phyloP scores from a whole-genome alignment of 805 yeast species.

The Kuraishia piskuri region DNA sequence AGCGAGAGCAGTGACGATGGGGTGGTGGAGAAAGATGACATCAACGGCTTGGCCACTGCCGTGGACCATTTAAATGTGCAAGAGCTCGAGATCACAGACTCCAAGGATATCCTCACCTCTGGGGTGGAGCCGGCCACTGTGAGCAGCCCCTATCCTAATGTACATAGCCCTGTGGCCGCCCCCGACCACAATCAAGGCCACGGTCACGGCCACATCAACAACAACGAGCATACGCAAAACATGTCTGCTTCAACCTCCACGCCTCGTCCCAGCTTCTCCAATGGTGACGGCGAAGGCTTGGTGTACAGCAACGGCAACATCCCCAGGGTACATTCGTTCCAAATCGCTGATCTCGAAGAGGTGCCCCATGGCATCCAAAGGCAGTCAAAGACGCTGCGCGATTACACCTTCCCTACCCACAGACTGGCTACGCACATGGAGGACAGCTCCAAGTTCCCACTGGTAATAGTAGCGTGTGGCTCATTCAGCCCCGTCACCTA shows the following conservation, averaged over 20 bases:
- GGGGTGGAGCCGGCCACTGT: conserved; percentile 5
- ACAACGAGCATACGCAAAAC: background rate
- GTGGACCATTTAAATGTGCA: conserved; percentile 6
- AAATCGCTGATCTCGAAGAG: conserved; percentile 91
- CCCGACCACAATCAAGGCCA: background rate
- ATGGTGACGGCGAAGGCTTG: background rate
- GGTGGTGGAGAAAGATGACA: background rate
- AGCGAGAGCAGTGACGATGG: conserved; percentile 32
- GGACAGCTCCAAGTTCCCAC: conserved; percentile 75
- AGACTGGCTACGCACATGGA: conserved; percentile 61
- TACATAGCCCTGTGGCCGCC: background rate
- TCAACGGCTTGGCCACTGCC: background rate
- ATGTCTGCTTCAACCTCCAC: background rate
- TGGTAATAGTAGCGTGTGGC: conserved; percentile 96
- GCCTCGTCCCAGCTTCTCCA: background rate
- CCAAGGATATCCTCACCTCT: background rate
- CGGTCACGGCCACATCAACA: background rate
- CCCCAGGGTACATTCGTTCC: conserved; percentile 41
- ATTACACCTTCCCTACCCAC: conserved; percentile 82
- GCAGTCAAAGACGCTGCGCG: conserved; percentile 65
- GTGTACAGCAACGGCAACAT: conserved; percentile 17
- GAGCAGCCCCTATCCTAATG: background rate
- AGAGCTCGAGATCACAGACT: background rate
- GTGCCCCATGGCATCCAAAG: conserved; percentile 91
- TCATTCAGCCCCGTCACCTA: conserved; percentile 95